Evolutionary conservation across 2,329 filamentous ascomycete genomes (phyloP).

Genomic region (Fusarium sp.): DNA sequence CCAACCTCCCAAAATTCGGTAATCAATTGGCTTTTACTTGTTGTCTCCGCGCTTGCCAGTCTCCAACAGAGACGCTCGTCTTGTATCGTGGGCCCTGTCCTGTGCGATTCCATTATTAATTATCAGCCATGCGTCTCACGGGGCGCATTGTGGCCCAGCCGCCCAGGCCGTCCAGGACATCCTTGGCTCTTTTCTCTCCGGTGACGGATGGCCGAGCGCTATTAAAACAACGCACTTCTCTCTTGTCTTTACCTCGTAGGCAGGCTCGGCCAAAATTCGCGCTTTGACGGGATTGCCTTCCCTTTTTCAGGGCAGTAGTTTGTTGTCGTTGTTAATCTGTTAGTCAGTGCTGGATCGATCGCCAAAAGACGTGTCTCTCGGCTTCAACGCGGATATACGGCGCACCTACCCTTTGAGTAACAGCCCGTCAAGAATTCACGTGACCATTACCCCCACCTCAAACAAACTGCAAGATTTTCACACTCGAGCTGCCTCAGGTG

Average conservation of each 20-base stretch:
- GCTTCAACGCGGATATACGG: slow-evolving; percentile 24
- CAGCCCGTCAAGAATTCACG: background rate
- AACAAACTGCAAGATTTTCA: slow-evolving; percentile 11
- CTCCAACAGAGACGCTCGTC: background rate
- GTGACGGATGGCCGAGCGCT: slow-evolving; percentile 4
- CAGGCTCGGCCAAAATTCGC: slow-evolving; percentile 11
- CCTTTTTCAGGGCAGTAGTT: slow-evolving; percentile 1
- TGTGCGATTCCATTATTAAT: slow-evolving; percentile 30
- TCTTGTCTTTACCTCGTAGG: slow-evolving; percentile 1
- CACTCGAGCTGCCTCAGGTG: background rate
- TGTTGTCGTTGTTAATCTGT: slow-evolving; percentile 4
- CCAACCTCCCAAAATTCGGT: slow-evolving; percentile 10
- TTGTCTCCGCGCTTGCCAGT: slow-evolving; percentile 4
- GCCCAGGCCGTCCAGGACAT: slow-evolving; percentile 8
- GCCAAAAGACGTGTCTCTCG: slow-evolving; percentile 9
- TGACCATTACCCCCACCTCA: background rate
- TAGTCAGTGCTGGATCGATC: slow-evolving; percentile 6
- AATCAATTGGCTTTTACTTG: slow-evolving; percentile 17
- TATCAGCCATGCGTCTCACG: slow-evolving; percentile 25
- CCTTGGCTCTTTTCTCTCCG: slow-evolving; percentile 5
- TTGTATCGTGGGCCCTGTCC: slow-evolving; percentile 24
- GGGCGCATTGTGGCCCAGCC: slow-evolving; percentile 25
- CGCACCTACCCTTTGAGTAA: background rate
- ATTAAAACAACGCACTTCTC: slow-evolving; percentile 3
- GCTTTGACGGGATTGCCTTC: slow-evolving; percentile 12